These are phyloP conservation scores for Ustilago loliicola DNA, from an alignment of 1,284 basidiomycete genomes.

Conservation along the genomic window DNA sequence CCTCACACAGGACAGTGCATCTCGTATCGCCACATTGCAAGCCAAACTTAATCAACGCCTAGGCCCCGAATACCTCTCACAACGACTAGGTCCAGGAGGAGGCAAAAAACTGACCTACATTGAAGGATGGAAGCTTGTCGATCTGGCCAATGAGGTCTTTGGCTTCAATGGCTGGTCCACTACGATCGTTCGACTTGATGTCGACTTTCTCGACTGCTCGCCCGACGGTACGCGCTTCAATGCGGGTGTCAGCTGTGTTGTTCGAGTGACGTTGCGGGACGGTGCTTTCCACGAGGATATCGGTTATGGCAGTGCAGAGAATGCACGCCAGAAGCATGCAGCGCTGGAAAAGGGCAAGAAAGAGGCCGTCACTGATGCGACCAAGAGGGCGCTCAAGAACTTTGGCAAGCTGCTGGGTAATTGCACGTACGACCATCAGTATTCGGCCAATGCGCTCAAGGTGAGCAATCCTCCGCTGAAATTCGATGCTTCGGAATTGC, in stretches of 20 bases:
- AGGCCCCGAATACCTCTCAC: constrained; percentile 92
- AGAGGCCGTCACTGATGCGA: constrained; percentile 93
- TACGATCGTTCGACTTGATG: constrained; percentile 81
- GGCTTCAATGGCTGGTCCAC: constrained; percentile 99
- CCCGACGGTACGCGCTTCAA: constrained; percentile 76
- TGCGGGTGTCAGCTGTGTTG: constrained; percentile 85
- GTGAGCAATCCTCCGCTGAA: constrained; percentile 47
- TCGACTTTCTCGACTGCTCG: constrained; percentile 75
- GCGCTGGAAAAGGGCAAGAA: constrained; percentile 98
- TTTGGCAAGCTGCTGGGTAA: constrained; percentile 94
- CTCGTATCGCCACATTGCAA: constrained; percentile 78
- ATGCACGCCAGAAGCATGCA: constrained; percentile 83
- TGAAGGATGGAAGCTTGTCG: constrained; percentile 86
- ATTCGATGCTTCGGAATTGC: constrained; percentile 53
- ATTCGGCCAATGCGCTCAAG: constrained; percentile 85
- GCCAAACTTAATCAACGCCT: constrained; percentile 86
- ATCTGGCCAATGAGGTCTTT: constrained; percentile 94
- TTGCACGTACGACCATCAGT: constrained; percentile 93
- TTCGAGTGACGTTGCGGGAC: constrained; percentile 87
- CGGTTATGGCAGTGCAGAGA: constrained; percentile 89
- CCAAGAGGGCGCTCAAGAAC: constrained; percentile 89
- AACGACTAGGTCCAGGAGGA: constrained; percentile 85
- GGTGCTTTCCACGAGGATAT: constrained; percentile 85
- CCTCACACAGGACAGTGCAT: constrained; percentile 55
- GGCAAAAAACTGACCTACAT: constrained; percentile 86